Percentiles rank a stretch among this genome's conserved stretches.
These are phyloP conservation scores for Aegilops umbellulata DNA, from an alignment of 176 grass and related monocot genomes.

Conservation along the genomic window DNA sequence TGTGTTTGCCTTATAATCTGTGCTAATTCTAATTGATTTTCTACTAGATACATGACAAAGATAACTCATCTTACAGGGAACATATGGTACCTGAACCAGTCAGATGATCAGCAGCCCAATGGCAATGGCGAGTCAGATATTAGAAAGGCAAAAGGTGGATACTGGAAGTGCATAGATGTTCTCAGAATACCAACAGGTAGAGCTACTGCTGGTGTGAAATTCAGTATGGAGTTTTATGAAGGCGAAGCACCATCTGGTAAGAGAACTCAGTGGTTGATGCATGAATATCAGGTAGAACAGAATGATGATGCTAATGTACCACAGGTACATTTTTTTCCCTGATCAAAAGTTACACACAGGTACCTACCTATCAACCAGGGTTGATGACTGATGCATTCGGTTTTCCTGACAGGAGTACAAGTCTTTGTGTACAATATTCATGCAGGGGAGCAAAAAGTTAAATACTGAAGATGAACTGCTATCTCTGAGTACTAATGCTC, in stretches of 20 bases:
- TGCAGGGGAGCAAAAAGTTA: constrained; percentile 9
- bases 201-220: constrained; percentile 36
- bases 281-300: constrained; percentile 45
- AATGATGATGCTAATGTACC: constrained; percentile 26
- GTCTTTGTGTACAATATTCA: constrained; percentile 63
- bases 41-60: constrained; percentile 5
- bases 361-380: not conserved
- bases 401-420: constrained; percentile 50
- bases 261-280: constrained; percentile 58
- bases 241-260: constrained; percentile 36
- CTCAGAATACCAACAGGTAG: constrained; percentile 34
- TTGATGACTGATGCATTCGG: constrained; percentile 12
- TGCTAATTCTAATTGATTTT: not conserved
- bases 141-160: constrained; percentile 38
- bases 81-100: constrained; percentile 36
- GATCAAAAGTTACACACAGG: no score
- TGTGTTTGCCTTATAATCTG: not conserved
- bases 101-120: not conserved
- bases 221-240: constrained; percentile 39
- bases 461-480: constrained; percentile 23
- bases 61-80: constrained; percentile 30
- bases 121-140: constrained; percentile 6
- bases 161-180: constrained; percentile 29
- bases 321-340: constrained; percentile 32
- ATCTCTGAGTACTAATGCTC: constrained; percentile 21